Percentiles rank a stretch among this genome's conserved stretches.
These are phyloP conservation scores for Rhizopus arrhizus DNA, from an alignment of 371 early-diverging fungal species.

Conservation along the genomic window DNA sequence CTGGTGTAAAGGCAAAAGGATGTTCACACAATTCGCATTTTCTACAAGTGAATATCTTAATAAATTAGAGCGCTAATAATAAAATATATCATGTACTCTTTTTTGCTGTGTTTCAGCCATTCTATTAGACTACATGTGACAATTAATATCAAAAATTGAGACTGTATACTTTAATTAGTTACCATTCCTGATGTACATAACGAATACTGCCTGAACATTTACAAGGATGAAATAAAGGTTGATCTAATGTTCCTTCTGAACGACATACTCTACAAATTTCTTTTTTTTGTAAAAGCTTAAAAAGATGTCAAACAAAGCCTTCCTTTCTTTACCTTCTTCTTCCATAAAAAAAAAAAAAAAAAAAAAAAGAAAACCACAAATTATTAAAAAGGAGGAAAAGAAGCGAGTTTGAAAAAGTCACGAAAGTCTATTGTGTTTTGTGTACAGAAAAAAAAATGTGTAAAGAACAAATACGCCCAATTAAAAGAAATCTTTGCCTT, in stretches of 20 bases:
- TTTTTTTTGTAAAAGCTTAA: neutral
- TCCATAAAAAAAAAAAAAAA: neutral
- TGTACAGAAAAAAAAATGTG: no score
- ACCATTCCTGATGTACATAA: conserved; percentile 90
- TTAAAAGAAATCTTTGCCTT: no score
- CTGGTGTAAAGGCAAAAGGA: conserved; percentile 81
- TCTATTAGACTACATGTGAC: conserved; percentile 67
- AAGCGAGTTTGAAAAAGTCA: no score
- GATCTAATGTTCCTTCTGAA: conserved; percentile 71
- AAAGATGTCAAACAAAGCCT: no score
- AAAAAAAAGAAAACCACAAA: no score
- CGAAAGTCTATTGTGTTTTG: no score
- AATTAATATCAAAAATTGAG: neutral
- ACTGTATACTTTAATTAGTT: conserved; percentile 17
- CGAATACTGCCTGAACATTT: conserved; percentile 93
- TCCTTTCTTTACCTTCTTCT: neutral
- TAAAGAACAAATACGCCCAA: no score
- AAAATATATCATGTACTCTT: conserved; percentile 53
- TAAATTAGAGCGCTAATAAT: neutral
- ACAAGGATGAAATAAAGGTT: conserved; percentile 91
- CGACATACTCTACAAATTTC: conserved; percentile 94
- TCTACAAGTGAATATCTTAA: neutral
- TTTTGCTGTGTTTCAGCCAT: conserved; percentile 87
- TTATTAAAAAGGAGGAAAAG: no score
- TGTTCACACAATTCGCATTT: conserved; percentile 72